phyloP scores from a whole-genome alignment of 1,139 yeast species.

The Yamadazyma conglobata region DNA sequence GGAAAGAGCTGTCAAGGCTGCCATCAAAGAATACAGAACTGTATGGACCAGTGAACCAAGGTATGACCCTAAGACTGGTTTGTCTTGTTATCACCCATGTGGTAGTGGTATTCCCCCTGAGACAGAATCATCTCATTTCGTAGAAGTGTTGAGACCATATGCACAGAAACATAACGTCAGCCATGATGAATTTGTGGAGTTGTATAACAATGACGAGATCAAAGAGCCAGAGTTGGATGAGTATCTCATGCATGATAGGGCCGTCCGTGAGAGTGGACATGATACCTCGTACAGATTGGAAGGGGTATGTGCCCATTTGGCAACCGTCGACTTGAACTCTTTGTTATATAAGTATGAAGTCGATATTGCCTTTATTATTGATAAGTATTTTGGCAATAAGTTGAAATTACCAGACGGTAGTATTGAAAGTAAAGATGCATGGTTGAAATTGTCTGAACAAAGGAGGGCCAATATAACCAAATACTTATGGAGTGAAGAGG shows the following conservation, averaged over 20 bases:
- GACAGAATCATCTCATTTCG: conserved; percentile 88
- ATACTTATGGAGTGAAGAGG: conserved; percentile 81
- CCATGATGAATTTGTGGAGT: conserved; percentile 65
- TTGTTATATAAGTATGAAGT: conserved; percentile 84
- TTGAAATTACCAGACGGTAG: conserved; percentile 29
- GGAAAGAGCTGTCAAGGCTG: conserved; percentile 64
- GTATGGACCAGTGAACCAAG: conserved; percentile 83
- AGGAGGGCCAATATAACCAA: conserved; percentile 60
- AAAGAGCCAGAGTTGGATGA: conserved; percentile 79
- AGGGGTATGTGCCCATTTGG: conserved; percentile 84
- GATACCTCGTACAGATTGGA: conserved; percentile 91
- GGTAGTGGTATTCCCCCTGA: conserved; percentile 96
- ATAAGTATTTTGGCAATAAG: conserved; percentile 51
- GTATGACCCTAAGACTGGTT: conserved; percentile 68
- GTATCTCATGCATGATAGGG: conserved; percentile 89
- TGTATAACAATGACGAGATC: conserved; percentile 66
- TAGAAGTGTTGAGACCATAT: conserved; percentile 66
- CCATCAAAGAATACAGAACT: conserved; percentile 78
- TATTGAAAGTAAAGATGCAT: conserved; percentile 49
- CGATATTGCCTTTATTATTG: conserved; percentile 72
- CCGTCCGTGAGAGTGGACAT: conserved; percentile 95
- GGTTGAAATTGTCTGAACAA: conserved; percentile 55
- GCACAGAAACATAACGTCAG: conserved; percentile 59
- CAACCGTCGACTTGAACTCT: conserved; percentile 87
- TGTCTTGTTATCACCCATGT: conserved; percentile 87